Base-by-base conservation (phyloP, 139 green algal species). In the Closterium sp. region DNA sequence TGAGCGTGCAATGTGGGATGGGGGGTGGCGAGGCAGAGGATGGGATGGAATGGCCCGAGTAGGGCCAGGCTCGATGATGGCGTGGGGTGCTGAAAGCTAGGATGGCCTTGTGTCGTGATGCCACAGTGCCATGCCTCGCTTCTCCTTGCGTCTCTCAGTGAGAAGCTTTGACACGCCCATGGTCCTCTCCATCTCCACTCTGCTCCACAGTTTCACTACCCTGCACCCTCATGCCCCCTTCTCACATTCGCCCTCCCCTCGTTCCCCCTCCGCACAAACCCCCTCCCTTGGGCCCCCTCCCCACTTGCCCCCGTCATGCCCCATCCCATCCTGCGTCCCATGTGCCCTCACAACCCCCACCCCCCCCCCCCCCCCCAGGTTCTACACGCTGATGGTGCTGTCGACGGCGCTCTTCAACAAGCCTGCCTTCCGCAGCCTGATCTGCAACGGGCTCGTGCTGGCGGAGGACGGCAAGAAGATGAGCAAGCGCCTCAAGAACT, bases 371-470 rank as follows among this genome's bases (percentile, higher is more conserved):
- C 6, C 55, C 30, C 3, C 4, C 87, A 93, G 91, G 91, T 99
- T 99, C 95, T 99, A 99, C 97, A 99, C 98, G 6, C 96, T 99
- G 31, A 99, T 99, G 97, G 98, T 99, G 86, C 95, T 99, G 31
- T 98, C 96, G 34, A 99, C 98, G 28, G 98, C 98, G 16, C 96
- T 99, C 3, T 99, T 99, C 94, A 97, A 98, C 95, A 97, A 97
- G 91, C 98, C 98, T 2, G 97, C 98, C 21, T 99, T 99, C 96
- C 97, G 98, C 94, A 99, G 99, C 95, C 96, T 99, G 90, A 97
- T 99, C 69, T 99, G 98, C 96, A 99, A 99, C 94, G 98, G 98
- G 19, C 95, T 99, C 36, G 98, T 99, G 94, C 96, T 99, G 84
- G 98, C 98, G 9, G 93, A 95, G 9, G 97, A 99, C 93, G 98